Conservation (phyloP, 2,329 filamentous ascomycete species). For the Dothideomycetes sp. region DNA sequence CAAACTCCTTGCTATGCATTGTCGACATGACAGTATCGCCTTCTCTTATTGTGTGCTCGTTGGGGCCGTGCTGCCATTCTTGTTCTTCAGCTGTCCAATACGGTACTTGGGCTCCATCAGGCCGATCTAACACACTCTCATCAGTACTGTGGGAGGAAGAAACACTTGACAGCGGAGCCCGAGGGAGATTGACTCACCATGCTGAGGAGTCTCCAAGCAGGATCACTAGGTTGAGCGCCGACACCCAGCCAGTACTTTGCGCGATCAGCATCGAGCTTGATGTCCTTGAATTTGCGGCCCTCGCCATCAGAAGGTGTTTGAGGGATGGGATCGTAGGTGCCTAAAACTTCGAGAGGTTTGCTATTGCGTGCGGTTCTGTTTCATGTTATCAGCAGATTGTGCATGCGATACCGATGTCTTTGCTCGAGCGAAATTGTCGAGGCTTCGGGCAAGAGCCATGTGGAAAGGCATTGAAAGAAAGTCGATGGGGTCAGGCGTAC, state of each 20-base stretch:
- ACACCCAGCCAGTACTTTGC: constrained; percentile 96
- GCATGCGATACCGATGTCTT: too few relatives aligned
- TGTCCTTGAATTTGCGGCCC: constrained; percentile 72
- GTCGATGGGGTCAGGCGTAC: constrained; percentile 37
- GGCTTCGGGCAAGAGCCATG: too few relatives aligned
- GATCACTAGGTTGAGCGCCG: constrained; percentile 85
- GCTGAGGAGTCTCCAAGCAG: constrained; percentile 73
- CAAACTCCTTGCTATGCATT: constrained; percentile 9
- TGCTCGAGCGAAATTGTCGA: too few relatives aligned
- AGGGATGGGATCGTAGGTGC: constrained; percentile 52
- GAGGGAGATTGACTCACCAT: constrained; percentile 47
- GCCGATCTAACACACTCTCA: constrained; percentile 23
- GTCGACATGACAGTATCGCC: not conserved
- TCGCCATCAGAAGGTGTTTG: constrained; percentile 36
- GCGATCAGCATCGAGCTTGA: constrained; percentile 69
- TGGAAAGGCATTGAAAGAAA: too few relatives aligned
- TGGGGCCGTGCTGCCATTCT: not conserved
- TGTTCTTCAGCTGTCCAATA: constrained; percentile 3
- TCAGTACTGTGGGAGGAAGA: not conserved
- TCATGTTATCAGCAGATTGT: not conserved
- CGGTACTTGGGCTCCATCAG: constrained; percentile 28
- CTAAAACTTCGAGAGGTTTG: constrained; percentile 84
- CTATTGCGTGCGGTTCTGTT: constrained; percentile 72
- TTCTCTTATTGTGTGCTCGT: constrained; percentile 3
- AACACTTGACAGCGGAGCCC: not conserved